phyloP scores from a whole-genome alignment of 2,329 filamentous ascomycete species.

The Rutstroemia sp. region DNA sequence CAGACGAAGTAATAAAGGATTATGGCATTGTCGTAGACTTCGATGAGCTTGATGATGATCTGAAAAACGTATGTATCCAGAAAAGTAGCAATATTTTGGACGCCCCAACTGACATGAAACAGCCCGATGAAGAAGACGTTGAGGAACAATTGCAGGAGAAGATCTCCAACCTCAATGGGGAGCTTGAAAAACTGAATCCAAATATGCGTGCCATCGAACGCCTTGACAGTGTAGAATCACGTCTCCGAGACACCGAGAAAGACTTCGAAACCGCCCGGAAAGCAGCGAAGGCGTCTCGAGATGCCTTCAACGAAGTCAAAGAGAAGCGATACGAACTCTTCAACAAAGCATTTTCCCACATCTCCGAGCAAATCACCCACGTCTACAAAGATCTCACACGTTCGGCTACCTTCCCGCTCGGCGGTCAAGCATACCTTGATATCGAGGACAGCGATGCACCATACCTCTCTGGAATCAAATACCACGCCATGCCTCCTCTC shows the following conservation, averaged over 20 bases:
- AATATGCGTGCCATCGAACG: slow-evolving; percentile 96
- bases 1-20: slow-evolving; percentile 66
- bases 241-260: slow-evolving; percentile 75
- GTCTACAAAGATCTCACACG: slow-evolving; percentile 96
- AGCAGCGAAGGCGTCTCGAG: slow-evolving; percentile 65
- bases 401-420: slow-evolving; percentile 85
- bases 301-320: slow-evolving; percentile 79
- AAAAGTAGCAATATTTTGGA: slow-evolving; percentile 24
- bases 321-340: slow-evolving; percentile 81
- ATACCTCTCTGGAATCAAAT: slow-evolving; percentile 92
- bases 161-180: slow-evolving; percentile 64
- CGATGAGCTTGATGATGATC: slow-evolving; percentile 69
- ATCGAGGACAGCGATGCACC: slow-evolving; percentile 92
- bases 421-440: slow-evolving; percentile 81
- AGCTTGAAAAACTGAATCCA: slow-evolving; percentile 90
- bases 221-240: slow-evolving; percentile 74
- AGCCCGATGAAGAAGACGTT: slow-evolving; percentile 62
- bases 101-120: slow-evolving; percentile 13
- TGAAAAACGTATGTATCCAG: slow-evolving; percentile 61
- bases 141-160: slow-evolving; percentile 73
- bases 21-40: slow-evolving; percentile 91
- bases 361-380: slow-evolving; percentile 85
- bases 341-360: slow-evolving; percentile 91
- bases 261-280: slow-evolving; percentile 83
- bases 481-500: slow-evolving; percentile 96